Evolutionary conservation across 75 land plant species (phyloP).

Genomic region (Ceratopteris richardii): DNA sequence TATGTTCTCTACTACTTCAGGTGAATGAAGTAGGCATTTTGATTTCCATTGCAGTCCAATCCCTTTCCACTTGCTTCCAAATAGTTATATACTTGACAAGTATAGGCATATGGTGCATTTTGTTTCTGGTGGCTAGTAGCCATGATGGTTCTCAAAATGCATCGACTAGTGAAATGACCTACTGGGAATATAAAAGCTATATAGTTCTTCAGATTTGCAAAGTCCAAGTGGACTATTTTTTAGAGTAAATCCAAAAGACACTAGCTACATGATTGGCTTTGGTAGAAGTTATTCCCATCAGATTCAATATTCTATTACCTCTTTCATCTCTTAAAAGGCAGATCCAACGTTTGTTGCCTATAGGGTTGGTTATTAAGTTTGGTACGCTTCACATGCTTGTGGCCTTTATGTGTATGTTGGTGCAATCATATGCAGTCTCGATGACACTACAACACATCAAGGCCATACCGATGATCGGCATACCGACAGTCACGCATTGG

Average conservation of each 20-base stretch:
- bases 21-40: too few relatives aligned
- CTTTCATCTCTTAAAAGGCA: slow-evolving; percentile 67
- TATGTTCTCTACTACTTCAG: too few relatives aligned
- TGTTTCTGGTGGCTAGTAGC: too few relatives aligned
- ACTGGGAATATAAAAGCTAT: slow-evolving; percentile 11
- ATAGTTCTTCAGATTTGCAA: slow-evolving; percentile 27
- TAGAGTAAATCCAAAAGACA: slow-evolving; percentile 84
- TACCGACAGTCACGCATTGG: too few relatives aligned
- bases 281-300: slow-evolving; percentile 60
- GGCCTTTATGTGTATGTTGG: slow-evolving; percentile 81
- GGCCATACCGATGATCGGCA: too few relatives aligned
- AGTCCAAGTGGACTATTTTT: slow-evolving; percentile 80
- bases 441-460: too few relatives aligned
- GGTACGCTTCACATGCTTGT: slow-evolving; percentile 43
- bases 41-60: too few relatives aligned
- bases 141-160: slow-evolving; percentile 20
- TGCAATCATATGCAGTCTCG: slow-evolving; percentile 93
- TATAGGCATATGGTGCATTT: too few relatives aligned
- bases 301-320: slow-evolving; percentile 84
- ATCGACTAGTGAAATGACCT: slow-evolving; percentile 21
- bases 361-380: slow-evolving; percentile 57
- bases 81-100: too few relatives aligned
- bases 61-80: too few relatives aligned
- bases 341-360: slow-evolving; percentile 56
- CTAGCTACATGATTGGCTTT: slow-evolving; percentile 94